Evolutionary conservation across 371 early-diverging fungal genomes (phyloP), one percentile per base, ranked within the genome.

Genomic region (Funneliformis caledonium): DNA sequence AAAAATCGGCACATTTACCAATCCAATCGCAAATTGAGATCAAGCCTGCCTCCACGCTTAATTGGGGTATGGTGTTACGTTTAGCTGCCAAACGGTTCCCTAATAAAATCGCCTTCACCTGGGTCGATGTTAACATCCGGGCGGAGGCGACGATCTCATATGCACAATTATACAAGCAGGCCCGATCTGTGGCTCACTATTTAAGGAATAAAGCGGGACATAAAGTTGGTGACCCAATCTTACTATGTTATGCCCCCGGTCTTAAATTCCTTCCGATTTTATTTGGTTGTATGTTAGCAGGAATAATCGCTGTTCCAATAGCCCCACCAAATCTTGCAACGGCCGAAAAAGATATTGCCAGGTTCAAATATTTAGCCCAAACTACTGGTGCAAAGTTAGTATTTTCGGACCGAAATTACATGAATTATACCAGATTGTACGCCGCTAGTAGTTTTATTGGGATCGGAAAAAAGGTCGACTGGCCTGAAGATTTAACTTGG

Each of bases 221-320:
- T 42, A 77, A 77, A 50, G 31, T 33, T 43, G 77, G 77, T 9
- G 77, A 77, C 43, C 77, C 59, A 2, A 48, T 77, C 47, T 65
- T 77, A 59, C 59, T 77, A n/a, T 77, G 77, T 65, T 77, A 77
- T 31, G 77, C 77, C 3, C 77, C 77, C 1, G 77, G 77, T 16
- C 65, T 77, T 4, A 77, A 77, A 77, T 77, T 77, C 47, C 31
- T 77, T 10, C 77, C 77, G 2, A 65, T 77, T 16, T 47, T 77
- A 47, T 77, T 77, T 48, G 77, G 77, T 7, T 77, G 77, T 45
- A 64, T 77, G 48, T 56, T 77, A 12, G 48, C 50, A 16, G 77
- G 77, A 14, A 26, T 77, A 4, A 65, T 65, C 6, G 77, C 77
- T n/a, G 77, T 77, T 12, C 77, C 77, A 1, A 65, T 77, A 8